Base-by-base conservation (phyloP, 768 basidiomycete genomes). In the Pleurotus cornucopiae region DNA sequence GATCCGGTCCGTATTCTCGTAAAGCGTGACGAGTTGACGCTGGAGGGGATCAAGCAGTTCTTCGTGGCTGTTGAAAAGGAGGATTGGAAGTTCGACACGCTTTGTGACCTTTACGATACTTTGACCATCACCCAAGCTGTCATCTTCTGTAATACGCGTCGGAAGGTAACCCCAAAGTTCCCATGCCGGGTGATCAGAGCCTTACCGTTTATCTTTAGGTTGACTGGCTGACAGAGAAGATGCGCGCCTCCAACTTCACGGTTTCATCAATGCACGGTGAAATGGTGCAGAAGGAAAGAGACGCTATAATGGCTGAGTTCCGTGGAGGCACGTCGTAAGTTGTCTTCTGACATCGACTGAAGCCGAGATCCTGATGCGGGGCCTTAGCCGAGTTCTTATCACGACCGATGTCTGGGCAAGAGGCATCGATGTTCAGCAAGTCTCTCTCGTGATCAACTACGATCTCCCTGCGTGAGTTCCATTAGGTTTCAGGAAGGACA, bases 1-100 rank as follows among this genome's bases (percentile, higher is more conserved):
- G 94, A 98, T 71, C 96, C 96, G 34, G 94, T 98, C 68, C 90
- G 94, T 46, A 97, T 99, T 64, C 87, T 98, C 63, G 95, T 98
- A 72, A 97, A 98, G 80, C 93, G 94, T 88, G 95, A 98, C 67
- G 96, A 99, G 74, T 82, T 98, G 80, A 97, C 96, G 51, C 80
- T 98, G 56, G 96, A 99, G 66, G 90, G 90, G 6, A 94, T 95
- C 75, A 94, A 94, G 65, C 93, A 96, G 69, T 95, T 95, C 76
- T 94, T 94, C 78, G 92, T 99, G 49, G 96, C 95, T 46, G 96
- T 99, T 55, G 96, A 98, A 75, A 97, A 98, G 76, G 96, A 99
- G 72, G 96, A 99, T 68, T 98, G 95, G 95, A 99, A 99, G 69
- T 95, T 97, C 67, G 95, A 98, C 73, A 98, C 95, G 0, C 80